phyloP scores from a whole-genome alignment of 371 early-diverging fungal species.

The Rhizopus sp. region DNA sequence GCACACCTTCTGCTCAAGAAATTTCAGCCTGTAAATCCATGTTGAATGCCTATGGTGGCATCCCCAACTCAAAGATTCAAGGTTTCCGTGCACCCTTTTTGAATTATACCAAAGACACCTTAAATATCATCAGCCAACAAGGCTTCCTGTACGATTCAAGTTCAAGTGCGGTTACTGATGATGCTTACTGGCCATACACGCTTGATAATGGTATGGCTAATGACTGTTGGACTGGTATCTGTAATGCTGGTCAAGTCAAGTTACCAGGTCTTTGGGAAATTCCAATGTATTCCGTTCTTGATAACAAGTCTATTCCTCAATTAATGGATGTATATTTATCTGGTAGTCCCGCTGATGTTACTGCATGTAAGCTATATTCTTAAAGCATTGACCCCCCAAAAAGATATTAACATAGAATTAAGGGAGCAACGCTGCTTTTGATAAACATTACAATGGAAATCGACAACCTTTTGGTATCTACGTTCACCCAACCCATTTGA shows the following conservation, averaged over 20 bases:
- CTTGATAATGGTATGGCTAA: constrained; percentile 71
- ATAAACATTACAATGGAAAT: constrained; percentile 59
- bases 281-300: constrained; percentile 59
- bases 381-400: not conserved
- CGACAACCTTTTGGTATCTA: constrained; percentile 74
- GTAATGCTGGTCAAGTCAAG: constrained; percentile 42
- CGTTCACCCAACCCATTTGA: constrained; percentile 58
- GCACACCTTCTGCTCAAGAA: constrained; percentile 50
- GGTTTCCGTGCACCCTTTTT: constrained; percentile 75
- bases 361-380: constrained; percentile 38
- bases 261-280: constrained; percentile 73
- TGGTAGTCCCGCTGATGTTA: constrained; percentile 44
- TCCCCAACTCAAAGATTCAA: constrained; percentile 63
- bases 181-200: constrained; percentile 72
- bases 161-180: constrained; percentile 49
- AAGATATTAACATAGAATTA: not conserved
- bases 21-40: constrained; percentile 52
- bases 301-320: constrained; percentile 43
- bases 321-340: constrained; percentile 72
- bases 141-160: constrained; percentile 69
- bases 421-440: constrained; percentile 53
- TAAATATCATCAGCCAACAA: constrained; percentile 49
- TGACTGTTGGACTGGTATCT: constrained; percentile 64
- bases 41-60: constrained; percentile 63
- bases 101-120: constrained; percentile 59